These are phyloP conservation scores for Conticribra guillardii DNA, from an alignment of 108 stramenopile species.

Conservation along the genomic window DNA sequence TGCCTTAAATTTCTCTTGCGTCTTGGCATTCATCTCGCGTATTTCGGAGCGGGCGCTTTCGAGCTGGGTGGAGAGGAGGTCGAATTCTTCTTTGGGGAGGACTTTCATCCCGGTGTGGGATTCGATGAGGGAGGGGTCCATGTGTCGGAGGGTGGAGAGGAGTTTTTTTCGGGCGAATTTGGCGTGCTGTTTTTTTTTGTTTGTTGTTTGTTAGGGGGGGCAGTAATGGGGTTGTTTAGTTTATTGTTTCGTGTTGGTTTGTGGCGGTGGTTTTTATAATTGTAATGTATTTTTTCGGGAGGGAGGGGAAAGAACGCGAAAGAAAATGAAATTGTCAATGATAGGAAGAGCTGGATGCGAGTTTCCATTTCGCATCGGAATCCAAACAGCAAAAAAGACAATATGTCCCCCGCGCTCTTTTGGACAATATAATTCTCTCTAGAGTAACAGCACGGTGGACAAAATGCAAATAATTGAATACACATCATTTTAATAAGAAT, in stretches of 20 bases:
- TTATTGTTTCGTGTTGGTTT: too few relatives aligned
- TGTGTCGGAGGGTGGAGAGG: constrained; percentile 35
- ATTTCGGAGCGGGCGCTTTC: constrained; percentile 11
- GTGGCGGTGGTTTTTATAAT: too few relatives aligned
- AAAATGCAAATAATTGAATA: too few relatives aligned
- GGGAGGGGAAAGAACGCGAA: too few relatives aligned
- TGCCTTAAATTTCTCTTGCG: constrained; percentile 21
- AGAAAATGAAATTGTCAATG: too few relatives aligned
- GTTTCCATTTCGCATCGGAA: too few relatives aligned
- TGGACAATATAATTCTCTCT: neutral
- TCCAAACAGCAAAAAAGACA: too few relatives aligned
- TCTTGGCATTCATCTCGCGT: constrained; percentile 17
- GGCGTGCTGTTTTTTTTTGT: too few relatives aligned
- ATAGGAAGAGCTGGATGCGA: too few relatives aligned
- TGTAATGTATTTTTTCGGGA: too few relatives aligned
- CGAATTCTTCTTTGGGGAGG: constrained; percentile 24
- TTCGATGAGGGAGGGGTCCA: constrained; percentile 47
- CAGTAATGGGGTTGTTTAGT: neutral
- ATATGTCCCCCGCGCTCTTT: too few relatives aligned
- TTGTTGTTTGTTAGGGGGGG: neutral
- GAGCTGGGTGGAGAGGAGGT: constrained; percentile 4
- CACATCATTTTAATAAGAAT: constrained; percentile 1
- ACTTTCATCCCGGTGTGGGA: constrained; percentile 47
- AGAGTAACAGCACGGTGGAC: too few relatives aligned
- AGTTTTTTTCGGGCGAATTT: constrained; percentile 48